A percentile compares a stretch with the other conserved stretches of the same genome.
Conservation (phyloP, 2,329 filamentous ascomycete species). For the Escovopsis weberi region DNA sequence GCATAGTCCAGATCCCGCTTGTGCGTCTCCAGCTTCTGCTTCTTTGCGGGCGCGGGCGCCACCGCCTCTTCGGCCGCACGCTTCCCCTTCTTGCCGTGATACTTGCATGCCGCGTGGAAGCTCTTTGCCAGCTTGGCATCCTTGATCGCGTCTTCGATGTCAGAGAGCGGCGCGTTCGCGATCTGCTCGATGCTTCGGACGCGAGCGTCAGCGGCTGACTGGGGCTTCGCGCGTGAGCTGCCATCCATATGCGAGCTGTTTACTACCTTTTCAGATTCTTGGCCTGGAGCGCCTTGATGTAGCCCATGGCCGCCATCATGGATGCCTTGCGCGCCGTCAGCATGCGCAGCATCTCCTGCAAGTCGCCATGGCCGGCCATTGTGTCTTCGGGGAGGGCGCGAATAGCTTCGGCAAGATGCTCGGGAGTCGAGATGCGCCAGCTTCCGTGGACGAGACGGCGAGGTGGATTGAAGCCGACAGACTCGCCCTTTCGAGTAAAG, state of each 20-base stretch:
- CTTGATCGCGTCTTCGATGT: conserved; percentile 30
- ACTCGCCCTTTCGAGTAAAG: no score
- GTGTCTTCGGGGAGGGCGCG: neutral
- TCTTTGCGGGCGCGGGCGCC: conserved; percentile 5
- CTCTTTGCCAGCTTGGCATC: conserved; percentile 35
- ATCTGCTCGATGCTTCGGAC: conserved; percentile 37
- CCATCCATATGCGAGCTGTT: neutral
- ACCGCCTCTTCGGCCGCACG: conserved; percentile 12
- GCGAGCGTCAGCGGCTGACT: neutral
- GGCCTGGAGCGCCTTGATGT: conserved; percentile 42
- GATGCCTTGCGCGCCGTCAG: conserved; percentile 43
- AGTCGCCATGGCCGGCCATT: conserved; percentile 43
- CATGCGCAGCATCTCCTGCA: conserved; percentile 46
- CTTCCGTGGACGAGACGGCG: no score
- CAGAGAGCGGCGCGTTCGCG: conserved; percentile 30
- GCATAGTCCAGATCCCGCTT: conserved; percentile 23
- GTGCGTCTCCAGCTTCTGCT: conserved; percentile 14
- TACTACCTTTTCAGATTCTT: conserved; percentile 43
- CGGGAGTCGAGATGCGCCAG: no score
- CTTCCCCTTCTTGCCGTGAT: conserved; percentile 29
- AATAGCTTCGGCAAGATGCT: no score
- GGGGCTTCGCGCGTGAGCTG: neutral
- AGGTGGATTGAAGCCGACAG: no score
- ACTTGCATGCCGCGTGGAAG: conserved; percentile 40
- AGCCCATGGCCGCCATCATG: conserved; percentile 43